Conservation (phyloP, 2,329 filamentous ascomycete species). For the Botryotinia calthae region DNA sequence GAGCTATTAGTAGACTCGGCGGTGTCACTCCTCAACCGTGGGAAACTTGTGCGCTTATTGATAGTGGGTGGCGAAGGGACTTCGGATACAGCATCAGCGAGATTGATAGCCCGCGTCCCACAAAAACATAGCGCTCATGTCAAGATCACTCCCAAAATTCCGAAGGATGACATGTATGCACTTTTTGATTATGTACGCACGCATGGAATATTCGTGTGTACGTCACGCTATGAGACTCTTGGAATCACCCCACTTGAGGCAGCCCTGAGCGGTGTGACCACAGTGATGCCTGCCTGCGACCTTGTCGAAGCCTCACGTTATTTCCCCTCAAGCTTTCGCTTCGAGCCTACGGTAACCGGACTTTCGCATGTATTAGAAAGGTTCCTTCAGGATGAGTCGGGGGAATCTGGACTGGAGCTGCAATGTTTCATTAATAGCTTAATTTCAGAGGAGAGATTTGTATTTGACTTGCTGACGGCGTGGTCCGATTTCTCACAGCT, state of each 20-base stretch:
- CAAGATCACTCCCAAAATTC: slow-evolving; percentile 23
- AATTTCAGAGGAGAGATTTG: slow-evolving; percentile 19
- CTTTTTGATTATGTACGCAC: slow-evolving; percentile 21
- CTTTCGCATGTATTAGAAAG: slow-evolving; percentile 12
- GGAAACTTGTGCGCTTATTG: slow-evolving; percentile 18
- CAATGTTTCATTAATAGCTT: slow-evolving; percentile 15
- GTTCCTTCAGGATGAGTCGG: neutral
- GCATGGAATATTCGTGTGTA: slow-evolving; percentile 24
- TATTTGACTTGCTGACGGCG: slow-evolving; percentile 14
- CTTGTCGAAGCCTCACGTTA: slow-evolving; percentile 25
- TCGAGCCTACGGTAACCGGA: slow-evolving; percentile 11
- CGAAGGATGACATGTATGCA: slow-evolving; percentile 25
- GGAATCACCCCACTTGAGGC: slow-evolving; percentile 25
- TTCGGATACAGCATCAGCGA: slow-evolving; percentile 3
- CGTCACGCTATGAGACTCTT: slow-evolving; percentile 25
- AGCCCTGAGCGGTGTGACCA: slow-evolving; percentile 23
- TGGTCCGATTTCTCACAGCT: slow-evolving; percentile 20
- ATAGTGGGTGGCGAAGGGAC: slow-evolving; percentile 22
- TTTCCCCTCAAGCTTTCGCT: slow-evolving; percentile 21
- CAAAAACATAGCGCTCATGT: slow-evolving; percentile 20
- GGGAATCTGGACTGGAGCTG: neutral
- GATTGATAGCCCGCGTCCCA: slow-evolving; percentile 20
- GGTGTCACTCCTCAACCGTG: slow-evolving; percentile 20
- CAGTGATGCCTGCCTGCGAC: slow-evolving; percentile 22
- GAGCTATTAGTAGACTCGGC: slow-evolving; percentile 23